Evolutionary conservation across 1,284 basidiomycete species (phyloP).

Genomic region (Vanrija sp.): DNA sequence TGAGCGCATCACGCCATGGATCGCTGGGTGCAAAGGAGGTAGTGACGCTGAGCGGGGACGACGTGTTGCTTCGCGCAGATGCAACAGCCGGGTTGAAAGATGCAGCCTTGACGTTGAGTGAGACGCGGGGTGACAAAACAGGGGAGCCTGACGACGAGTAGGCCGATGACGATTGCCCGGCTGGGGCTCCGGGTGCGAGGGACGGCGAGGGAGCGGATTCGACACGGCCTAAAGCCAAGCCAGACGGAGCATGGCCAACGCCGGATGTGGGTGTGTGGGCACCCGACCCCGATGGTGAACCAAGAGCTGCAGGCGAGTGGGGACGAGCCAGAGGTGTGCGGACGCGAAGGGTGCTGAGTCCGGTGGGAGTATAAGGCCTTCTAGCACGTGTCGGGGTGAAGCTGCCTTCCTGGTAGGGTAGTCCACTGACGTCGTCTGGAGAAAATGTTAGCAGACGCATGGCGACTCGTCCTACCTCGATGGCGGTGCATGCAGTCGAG

Average conservation of each 20-base stretch:
- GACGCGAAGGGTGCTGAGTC: constrained; percentile 44
- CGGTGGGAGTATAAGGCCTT: constrained; percentile 46
- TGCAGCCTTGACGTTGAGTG: constrained; percentile 62
- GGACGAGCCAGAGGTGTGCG: constrained; percentile 42
- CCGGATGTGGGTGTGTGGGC: constrained; percentile 48
- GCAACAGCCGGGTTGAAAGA: constrained; percentile 64
- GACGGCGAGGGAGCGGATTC: constrained; percentile 6
- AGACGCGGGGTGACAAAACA: constrained; percentile 54
- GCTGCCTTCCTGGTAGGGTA: constrained; percentile 40
- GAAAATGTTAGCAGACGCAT: constrained; percentile 1
- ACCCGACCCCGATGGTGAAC: constrained; percentile 15
- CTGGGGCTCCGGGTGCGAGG: constrained; percentile 32
- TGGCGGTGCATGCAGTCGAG: constrained; percentile 49
- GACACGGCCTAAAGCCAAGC: constrained; percentile 9
- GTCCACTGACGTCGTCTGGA: constrained; percentile 43
- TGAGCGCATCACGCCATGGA: constrained; percentile 34
- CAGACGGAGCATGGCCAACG: constrained; percentile 56
- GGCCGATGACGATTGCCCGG: constrained; percentile 60
- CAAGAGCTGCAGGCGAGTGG: constrained; percentile 28
- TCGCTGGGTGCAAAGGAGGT: constrained; percentile 52
- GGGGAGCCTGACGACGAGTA: constrained; percentile 54
- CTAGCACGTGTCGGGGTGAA: constrained; percentile 37
- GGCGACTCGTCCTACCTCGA: constrained; percentile 52
- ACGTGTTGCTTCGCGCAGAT: constrained; percentile 61
- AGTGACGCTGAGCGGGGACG: constrained; percentile 66